These are phyloP conservation scores for Trichoderma citrinoviride DNA, from an alignment of 2,329 filamentous ascomycete genomes.

Conservation along the genomic window DNA sequence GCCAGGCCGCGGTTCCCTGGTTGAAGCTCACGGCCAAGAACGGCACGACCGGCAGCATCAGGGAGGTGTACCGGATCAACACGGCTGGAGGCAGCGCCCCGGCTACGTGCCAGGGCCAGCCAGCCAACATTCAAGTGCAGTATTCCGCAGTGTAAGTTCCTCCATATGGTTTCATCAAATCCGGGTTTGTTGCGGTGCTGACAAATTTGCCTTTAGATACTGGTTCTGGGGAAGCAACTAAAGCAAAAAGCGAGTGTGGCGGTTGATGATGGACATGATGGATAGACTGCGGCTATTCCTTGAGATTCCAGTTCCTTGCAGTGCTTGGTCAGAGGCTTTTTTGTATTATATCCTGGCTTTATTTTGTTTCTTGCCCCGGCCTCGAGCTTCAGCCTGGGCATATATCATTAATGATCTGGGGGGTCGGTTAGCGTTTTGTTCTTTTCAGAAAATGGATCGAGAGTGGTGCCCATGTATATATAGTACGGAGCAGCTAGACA, in stretches of 20 bases:
- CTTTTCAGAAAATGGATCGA: neutral
- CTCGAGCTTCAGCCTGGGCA: neutral
- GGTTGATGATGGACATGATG: neutral
- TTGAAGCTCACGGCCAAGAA: constrained; percentile 62
- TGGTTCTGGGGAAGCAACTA: constrained; percentile 36
- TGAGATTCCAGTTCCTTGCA: neutral
- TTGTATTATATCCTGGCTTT: neutral
- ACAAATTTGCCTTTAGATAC: constrained; percentile 32
- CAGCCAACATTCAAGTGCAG: constrained; percentile 65
- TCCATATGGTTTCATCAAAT: neutral
- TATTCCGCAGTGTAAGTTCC: constrained; percentile 82
- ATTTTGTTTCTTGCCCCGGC: neutral
- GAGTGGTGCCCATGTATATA: neutral
- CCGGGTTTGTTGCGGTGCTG: constrained; percentile 9
- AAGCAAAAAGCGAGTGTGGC: neutral
- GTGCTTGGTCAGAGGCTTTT: neutral
- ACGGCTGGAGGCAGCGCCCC: constrained; percentile 81
- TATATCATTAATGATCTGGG: constrained; percentile 12
- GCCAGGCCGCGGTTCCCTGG: constrained; percentile 74
- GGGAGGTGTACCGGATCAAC: constrained; percentile 77
- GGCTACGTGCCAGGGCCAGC: constrained; percentile 65
- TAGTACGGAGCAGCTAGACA: neutral
- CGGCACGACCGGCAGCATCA: constrained; percentile 58
- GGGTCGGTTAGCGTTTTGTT: constrained; percentile 9
- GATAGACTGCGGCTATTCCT: neutral